A percentile compares a stretch with the other conserved stretches of the same genome.
Evolutionary conservation across 768 basidiomycete species (phyloP).

Genomic region (Xerocomellus intermedius): DNA sequence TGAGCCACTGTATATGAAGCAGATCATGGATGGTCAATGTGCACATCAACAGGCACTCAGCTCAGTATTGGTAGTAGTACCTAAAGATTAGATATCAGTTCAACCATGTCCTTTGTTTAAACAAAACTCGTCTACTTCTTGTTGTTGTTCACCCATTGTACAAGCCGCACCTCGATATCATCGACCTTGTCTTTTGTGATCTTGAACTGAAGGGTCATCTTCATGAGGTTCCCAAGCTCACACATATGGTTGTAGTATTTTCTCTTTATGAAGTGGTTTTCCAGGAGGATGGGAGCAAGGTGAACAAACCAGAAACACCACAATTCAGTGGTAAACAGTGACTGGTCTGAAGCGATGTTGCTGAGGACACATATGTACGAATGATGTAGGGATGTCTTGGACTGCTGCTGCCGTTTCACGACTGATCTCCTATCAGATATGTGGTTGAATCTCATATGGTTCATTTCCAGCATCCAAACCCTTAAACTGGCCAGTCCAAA

Average conservation of each 20-base stretch:
- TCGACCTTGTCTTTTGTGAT: neutral
- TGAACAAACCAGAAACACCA: constrained; percentile 23
- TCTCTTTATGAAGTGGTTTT: neutral
- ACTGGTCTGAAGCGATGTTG: constrained; percentile 30
- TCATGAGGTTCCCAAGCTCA: constrained; percentile 5
- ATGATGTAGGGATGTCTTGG: constrained; percentile 29
- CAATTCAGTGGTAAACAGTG: constrained; percentile 14
- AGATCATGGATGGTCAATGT: constrained; percentile 19
- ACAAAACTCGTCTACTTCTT: constrained; percentile 1
- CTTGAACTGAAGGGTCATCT: constrained; percentile 1
- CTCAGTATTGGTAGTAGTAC: neutral
- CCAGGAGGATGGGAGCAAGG: constrained; percentile 17
- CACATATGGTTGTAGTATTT: constrained; percentile 17
- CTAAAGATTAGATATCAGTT: neutral
- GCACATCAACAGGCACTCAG: constrained; percentile 2
- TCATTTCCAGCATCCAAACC: neutral
- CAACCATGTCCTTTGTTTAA: neutral
- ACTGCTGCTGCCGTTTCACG: constrained; percentile 24
- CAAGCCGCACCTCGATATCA: neutral
- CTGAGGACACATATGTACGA: constrained; percentile 28
- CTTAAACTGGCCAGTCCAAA: neutral
- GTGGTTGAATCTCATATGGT: neutral
- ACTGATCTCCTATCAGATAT: constrained; percentile 14
- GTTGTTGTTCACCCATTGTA: constrained; percentile 5
- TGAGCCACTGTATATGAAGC: no score